A percentile compares a stretch with the other conserved stretches of the same genome.
phyloP scores from a whole-genome alignment of 2,329 filamentous ascomycete genomes.

The Colletotrichum godetiae region DNA sequence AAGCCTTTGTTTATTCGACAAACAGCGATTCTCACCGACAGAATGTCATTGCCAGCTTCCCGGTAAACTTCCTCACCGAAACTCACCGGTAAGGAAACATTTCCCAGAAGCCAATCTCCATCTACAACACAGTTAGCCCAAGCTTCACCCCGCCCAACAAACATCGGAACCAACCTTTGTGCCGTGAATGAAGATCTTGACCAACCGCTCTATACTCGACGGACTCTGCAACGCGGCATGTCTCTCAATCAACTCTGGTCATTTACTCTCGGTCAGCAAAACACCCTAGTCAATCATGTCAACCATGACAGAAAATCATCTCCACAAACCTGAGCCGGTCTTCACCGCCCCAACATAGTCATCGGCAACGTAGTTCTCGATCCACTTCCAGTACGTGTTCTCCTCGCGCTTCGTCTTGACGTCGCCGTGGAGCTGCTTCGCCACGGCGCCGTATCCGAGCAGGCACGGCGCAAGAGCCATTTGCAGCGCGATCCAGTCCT shows the following conservation, averaged over 20 bases:
- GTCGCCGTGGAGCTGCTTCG: conserved; percentile 74
- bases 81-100: conserved; percentile 57
- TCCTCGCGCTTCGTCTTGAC: conserved; percentile 69
- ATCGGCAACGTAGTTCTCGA: conserved; percentile 86
- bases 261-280: not conserved
- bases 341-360: conserved; percentile 81
- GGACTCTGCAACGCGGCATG: conserved; percentile 80
- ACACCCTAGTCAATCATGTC: not conserved
- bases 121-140: conserved; percentile 45
- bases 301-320: not conserved
- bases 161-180: conserved; percentile 71
- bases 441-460: conserved; percentile 88
- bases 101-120: conserved; percentile 67
- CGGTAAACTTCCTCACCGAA: not conserved
- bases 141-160: not conserved
- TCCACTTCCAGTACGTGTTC: conserved; percentile 90
- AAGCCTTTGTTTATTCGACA: not conserved
- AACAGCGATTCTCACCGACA: not conserved
- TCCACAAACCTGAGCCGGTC: conserved; percentile 72
- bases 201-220: conserved; percentile 81
- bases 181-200: conserved; percentile 87
- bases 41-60: not conserved
- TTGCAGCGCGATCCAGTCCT: conserved; percentile 90
- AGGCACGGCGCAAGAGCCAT: conserved; percentile 87
- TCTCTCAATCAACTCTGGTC: conserved; percentile 77